Evolutionary conservation across 768 basidiomycete genomes (phyloP).

Genomic region (Cytidiella melzeri): DNA sequence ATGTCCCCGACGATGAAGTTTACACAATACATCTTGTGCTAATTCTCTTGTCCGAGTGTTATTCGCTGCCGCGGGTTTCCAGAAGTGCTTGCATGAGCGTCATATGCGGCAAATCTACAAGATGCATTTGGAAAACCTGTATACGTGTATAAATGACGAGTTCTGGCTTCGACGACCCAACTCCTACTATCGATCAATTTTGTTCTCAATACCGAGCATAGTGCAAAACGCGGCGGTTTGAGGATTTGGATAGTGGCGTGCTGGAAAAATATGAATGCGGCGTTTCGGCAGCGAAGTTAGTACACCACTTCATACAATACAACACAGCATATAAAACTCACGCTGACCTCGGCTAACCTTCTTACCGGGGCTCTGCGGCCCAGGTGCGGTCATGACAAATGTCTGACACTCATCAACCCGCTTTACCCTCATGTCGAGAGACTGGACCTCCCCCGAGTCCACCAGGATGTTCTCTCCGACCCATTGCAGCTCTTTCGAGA

Average conservation of each 20-base stretch:
- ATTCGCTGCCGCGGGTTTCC: too few relatives aligned
- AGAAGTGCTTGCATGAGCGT: too few relatives aligned
- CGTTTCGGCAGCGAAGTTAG: background rate
- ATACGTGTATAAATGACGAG: too few relatives aligned
- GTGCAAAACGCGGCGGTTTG: conserved; percentile 84
- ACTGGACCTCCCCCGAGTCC: conserved; percentile 14
- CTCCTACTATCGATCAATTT: conserved; percentile 30
- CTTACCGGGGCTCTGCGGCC: conserved; percentile 34
- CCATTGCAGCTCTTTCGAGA: conserved; percentile 62
- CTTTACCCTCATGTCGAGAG: conserved; percentile 17
- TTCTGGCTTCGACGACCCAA: too few relatives aligned
- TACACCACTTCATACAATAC: background rate
- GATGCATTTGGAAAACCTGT: too few relatives aligned
- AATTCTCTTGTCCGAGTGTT: too few relatives aligned
- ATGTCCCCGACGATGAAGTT: too few relatives aligned
- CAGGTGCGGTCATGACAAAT: conserved; percentile 65
- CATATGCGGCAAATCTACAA: too few relatives aligned
- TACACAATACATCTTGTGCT: too few relatives aligned
- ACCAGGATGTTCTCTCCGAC: conserved; percentile 50
- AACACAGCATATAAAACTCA: conserved; percentile 22
- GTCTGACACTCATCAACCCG: conserved; percentile 52
- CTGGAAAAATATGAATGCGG: conserved; percentile 42
- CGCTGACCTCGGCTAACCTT: conserved; percentile 32
- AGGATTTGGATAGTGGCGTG: conserved; percentile 75
- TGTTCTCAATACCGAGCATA: conserved; percentile 76